A percentile compares a stretch with the other conserved stretches of the same genome.
phyloP scores from a whole-genome alignment of 164 flowering plant genomes.

The Hamamelis virginiana region DNA sequence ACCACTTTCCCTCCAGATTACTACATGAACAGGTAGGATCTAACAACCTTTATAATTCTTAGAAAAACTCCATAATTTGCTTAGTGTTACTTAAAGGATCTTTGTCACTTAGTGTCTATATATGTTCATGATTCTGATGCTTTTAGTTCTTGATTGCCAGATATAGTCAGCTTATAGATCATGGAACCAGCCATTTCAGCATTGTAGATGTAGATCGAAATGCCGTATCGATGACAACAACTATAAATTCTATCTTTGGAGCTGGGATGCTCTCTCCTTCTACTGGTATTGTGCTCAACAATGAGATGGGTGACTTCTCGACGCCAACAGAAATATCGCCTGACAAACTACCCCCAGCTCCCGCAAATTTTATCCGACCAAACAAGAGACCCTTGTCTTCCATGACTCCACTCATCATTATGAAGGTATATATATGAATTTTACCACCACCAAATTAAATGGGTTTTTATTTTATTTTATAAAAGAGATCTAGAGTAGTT shows the following conservation, averaged over 20 bases:
- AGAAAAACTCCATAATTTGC: no score
- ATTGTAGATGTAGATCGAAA: slow-evolving; percentile 85
- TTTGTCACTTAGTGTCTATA: neutral
- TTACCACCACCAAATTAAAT: no score
- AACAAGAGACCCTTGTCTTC: slow-evolving; percentile 91
- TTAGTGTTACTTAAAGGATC: neutral
- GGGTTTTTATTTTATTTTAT: no score
- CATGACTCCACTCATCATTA: slow-evolving; percentile 81
- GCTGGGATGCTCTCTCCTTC: slow-evolving; percentile 74
- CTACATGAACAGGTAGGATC: slow-evolving; percentile 58
- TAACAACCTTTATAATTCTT: neutral
- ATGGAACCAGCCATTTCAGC: slow-evolving; percentile 94
- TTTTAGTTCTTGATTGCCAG: slow-evolving; percentile 26
- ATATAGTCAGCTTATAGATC: slow-evolving; percentile 84
- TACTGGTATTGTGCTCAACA: slow-evolving; percentile 86
- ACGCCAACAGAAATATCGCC: slow-evolving; percentile 54
- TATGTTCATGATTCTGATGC: neutral
- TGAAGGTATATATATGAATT: slow-evolving; percentile 57
- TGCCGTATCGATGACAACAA: slow-evolving; percentile 88
- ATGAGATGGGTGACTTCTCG: slow-evolving; percentile 96
- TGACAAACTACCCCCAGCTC: slow-evolving; percentile 81
- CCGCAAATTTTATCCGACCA: slow-evolving; percentile 75
- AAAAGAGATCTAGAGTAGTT: no score
- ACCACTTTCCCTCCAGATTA: slow-evolving; percentile 82
- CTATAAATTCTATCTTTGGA: slow-evolving; percentile 75